Base-by-base conservation (phyloP, 768 basidiomycete genomes). In the Auriscalpium vulgare region DNA sequence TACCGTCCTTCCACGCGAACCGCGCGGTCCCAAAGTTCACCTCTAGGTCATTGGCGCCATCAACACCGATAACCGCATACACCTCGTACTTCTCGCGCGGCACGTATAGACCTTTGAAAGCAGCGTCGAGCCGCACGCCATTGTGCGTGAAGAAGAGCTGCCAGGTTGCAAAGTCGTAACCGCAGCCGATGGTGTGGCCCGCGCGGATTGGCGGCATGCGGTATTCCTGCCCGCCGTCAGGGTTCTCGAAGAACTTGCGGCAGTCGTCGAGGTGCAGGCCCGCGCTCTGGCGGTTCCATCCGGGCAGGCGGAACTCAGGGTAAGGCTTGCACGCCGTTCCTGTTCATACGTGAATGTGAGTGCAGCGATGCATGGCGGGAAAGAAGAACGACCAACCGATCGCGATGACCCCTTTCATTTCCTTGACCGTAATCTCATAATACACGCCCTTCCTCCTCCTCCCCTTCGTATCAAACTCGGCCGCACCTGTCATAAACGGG, bases 211-310 rank as follows among this genome's bases (percentile, higher is more conserved):
- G 68, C 23, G 58, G 63, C 23, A 71, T 64, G 43, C 67, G 68
- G 66, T 80, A 87, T 61, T 83, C 80, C 1, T 81, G 77, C 10
- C 85, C 85, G 16, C 85, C 85, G 47, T 80, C 73, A 1, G 82
- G 70, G 62, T 85, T 83, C 62, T 86, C 84, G 56, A 82, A 87
- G 74, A 87, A 87, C 67, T 86, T 87, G 65, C 82, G 77, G 64
- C 84, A 71, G 68, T 87, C 85, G 64, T 87, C 86, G 37, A 87
- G 75, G 61, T 87, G 85, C 29, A 85, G 70, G 1, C 77, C 85
- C 1, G 80, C 80, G 53, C 84, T 85, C 44, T 78, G 71, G 49
- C 85, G 71, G 63, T 88, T 83, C 86, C 86, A 87, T 3, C 85
- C 85, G 43, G 86, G 86, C 45, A 85, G 72, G 17, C 85, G 77